Evolutionary conservation across 225 moss, liverwort and hornwort genomes (phyloP), one percentile per base, ranked within the genome.

Genomic region (Bryum argenteum): DNA sequence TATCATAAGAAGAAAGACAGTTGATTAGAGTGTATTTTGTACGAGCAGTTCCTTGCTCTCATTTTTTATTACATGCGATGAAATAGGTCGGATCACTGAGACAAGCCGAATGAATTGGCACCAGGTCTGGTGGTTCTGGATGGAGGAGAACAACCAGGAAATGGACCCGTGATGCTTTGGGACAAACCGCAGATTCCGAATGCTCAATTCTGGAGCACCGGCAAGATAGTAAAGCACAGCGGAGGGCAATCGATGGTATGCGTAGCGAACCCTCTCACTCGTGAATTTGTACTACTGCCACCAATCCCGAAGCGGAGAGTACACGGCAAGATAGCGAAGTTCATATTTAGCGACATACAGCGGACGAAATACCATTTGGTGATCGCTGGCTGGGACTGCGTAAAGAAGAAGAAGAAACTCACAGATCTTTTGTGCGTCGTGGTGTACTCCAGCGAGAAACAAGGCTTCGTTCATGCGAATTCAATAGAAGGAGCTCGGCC

Each of bases 161-260:
- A 15, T 65, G 47, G 50, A 20, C 79, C 81, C 0, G 79, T 84
- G 19, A 67, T 79, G 77, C 74, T 87, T 3, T 87, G 87, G 87
- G 87, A 84, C 18, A 54, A 45, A 63, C 58, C 66, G 3, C 74
- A 44, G 66, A 67, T 75, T 33, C 84, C 87, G 6, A 87, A 87
- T 13, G 71, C 75, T 8, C 65, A 65, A 10, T 82, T 81, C 61
- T 87, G 87, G 87, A 59, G 58, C 4, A 72, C 42, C 3, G 77
- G 59, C 40, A 77, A 84, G 53, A 65, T 65, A 11, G 73, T 69
- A 70, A 77, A 65, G 75, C 74, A 79, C 58, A 48, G 71, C 26
- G 84, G 87, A 7, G 84, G 87, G 10, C 87, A 87, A 69, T 79
- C 84, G 22, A 54, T 87, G 13, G 81, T 87, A 12, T 87, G 84